These are phyloP conservation scores for Bolboschoenus planiculmis DNA, from an alignment of 176 grass and related monocot genomes.

Conservation along the genomic window DNA sequence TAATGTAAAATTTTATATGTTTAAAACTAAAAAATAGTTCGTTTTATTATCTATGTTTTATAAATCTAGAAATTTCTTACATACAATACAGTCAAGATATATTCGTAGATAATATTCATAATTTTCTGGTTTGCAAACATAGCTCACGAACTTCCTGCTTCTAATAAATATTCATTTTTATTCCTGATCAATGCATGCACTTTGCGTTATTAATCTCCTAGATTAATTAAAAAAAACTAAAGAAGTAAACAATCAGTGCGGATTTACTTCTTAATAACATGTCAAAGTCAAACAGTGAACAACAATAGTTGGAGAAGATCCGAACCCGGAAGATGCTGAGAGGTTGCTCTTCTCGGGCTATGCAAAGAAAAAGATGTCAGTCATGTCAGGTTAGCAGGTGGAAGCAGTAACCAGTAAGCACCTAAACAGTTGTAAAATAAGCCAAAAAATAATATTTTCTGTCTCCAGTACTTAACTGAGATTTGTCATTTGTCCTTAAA, in stretches of 20 bases:
- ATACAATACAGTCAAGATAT: no score
- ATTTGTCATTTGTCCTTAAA: conserved; percentile 19
- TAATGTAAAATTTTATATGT: no score
- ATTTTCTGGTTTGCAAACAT: no score
- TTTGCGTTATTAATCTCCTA: no score
- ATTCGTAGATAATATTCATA: no score
- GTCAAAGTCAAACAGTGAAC: neutral
- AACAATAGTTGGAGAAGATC: neutral
- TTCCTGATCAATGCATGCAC: no score
- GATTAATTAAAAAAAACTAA: no score
- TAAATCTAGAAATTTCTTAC: no score
- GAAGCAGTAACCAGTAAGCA: neutral
- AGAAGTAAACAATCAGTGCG: neutral
- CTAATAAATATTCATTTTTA: no score
- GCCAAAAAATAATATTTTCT: neutral
- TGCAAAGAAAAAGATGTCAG: conserved; percentile 13
- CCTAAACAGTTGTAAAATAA: conserved; percentile 4
- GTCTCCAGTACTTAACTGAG: neutral
- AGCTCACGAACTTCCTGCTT: no score
- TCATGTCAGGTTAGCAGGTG: conserved; percentile 16
- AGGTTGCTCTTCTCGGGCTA: neutral
- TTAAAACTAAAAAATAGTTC: no score
- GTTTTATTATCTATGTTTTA: no score
- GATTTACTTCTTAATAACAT: neutral
- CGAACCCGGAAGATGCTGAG: neutral